Percentiles rank a stretch among this genome's conserved stretches.
Evolutionary conservation across 768 basidiomycete species (phyloP).

Genomic region (Tubosaeta brunneosetosa): DNA sequence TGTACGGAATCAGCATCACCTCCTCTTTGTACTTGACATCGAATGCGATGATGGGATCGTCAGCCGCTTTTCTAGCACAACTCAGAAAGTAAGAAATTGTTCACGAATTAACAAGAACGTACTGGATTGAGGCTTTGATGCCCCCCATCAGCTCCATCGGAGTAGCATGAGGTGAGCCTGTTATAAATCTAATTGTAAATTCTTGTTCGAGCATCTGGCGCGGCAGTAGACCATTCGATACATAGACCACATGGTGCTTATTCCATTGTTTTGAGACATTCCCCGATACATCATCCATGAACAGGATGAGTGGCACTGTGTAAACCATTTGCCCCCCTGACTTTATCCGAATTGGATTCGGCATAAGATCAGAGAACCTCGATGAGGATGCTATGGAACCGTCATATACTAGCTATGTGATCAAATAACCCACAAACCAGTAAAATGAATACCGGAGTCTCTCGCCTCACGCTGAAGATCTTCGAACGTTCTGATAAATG

Average conservation of each 20-base stretch:
- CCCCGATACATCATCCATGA: conserved; percentile 35
- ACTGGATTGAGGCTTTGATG: conserved; percentile 26
- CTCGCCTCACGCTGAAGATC: conserved; percentile 7
- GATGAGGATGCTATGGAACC: conserved; percentile 1
- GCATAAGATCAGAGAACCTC: conserved; percentile 11
- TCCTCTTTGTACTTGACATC: conserved; percentile 21
- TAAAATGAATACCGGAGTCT: conserved; percentile 1
- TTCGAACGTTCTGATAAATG: conserved; percentile 8
- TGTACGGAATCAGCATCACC: conserved; percentile 21
- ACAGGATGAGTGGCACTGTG: conserved; percentile 25
- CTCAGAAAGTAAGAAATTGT: too few relatives aligned
- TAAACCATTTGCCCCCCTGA: conserved; percentile 20
- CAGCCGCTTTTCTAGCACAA: conserved; percentile 9
- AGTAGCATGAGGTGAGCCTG: conserved; percentile 31
- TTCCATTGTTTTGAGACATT: conserved; percentile 38
- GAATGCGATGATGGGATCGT: conserved; percentile 14
- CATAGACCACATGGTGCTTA: conserved; percentile 31
- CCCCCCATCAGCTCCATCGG: conserved; percentile 32
- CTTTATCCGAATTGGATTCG: conserved; percentile 14
- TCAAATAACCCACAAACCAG: too few relatives aligned
- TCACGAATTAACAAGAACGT: background rate
- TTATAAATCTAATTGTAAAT: conserved; percentile 26
- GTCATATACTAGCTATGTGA: too few relatives aligned
- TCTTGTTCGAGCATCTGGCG: conserved; percentile 30
- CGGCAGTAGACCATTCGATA: conserved; percentile 31